Evolutionary conservation across 768 basidiomycete genomes (phyloP), one percentile per base, ranked within the genome.

Genomic region (Suillus decipiens): DNA sequence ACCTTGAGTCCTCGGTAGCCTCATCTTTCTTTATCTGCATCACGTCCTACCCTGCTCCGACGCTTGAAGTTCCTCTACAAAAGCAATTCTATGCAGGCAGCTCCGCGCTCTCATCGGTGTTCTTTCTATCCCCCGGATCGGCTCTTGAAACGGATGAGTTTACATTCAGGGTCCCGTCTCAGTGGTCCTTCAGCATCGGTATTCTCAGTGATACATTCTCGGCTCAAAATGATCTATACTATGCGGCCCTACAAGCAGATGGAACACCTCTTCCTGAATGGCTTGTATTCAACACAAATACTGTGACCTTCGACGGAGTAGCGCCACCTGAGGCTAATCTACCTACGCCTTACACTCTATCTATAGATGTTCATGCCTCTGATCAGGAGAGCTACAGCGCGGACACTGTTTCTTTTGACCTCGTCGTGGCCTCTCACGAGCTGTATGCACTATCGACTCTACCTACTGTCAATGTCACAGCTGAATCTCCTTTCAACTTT

Each of bases 151-250:
- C 79, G 17, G 68, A 74, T 53, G 78, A 76, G 56, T 88, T 88
- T 61, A 78, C 82, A 56, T 72, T 97, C 61, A 81, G 94, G 58
- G 84, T 96, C 11, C 94, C 93, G 1, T 85, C 85, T 8, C 75
- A 78, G 51, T 96, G 95, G 94, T 92, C 92, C 0, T 98, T 96
- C 77, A 93, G 92, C 69, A 83, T 98, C 63, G 96, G 95, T 15
- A 86, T 97, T 68, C 76, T 87, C 58, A 79, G 84, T 63, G 78
- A 83, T 41, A 95, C 91, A 2, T 89, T 87, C 73, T 63, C 71
- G 2, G 77, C 82, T 36, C 62, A 74, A 53, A 76, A 82, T 39
- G 77, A 76, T 33, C 68, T 92, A 43, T 89, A 72, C 71, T 95
- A 95, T 70, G 79, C 81, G 11, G 87, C 88, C 33, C 80, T 84